phyloP scores from a whole-genome alignment of 129 eudicot genomes.

The Solidago caesia region DNA sequence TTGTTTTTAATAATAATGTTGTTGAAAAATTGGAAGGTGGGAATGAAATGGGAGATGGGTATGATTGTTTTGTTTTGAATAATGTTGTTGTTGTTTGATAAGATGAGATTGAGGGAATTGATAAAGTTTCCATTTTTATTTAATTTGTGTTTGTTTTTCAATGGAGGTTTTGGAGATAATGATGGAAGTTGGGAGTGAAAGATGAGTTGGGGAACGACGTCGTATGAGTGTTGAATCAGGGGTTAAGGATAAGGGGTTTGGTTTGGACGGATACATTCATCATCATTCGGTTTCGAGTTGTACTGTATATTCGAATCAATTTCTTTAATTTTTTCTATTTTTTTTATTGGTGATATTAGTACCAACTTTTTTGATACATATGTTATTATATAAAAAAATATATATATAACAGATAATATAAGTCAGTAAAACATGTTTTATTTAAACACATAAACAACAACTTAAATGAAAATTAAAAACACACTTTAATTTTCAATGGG shows the following conservation, averaged over 20 bases:
- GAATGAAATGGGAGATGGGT: conserved; percentile 32
- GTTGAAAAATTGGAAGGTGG: conserved; percentile 20
- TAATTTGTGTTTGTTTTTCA: not conserved
- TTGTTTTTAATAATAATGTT: conserved; percentile 28
- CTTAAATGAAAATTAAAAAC: no score
- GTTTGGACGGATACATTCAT: not conserved
- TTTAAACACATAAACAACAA: no score
- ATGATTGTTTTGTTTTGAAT: conserved; percentile 6
- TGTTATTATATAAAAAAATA: no score
- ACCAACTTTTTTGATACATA: no score
- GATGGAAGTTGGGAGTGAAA: conserved; percentile 26
- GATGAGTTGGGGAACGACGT: conserved; percentile 16
- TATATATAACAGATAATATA: no score
- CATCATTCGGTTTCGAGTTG: no score
- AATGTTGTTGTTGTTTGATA: conserved; percentile 15
- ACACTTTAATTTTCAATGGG: no score
- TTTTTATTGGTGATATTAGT: no score
- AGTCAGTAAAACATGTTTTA: no score
- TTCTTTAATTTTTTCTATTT: no score
- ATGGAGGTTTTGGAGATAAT: conserved; percentile 26
- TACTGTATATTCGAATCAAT: no score
- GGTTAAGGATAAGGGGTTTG: conserved; percentile 28
- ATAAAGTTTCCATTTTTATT: conserved; percentile 21
- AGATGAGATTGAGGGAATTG: conserved; percentile 40
- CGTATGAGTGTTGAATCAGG: not conserved